Base-by-base conservation (phyloP, 2,329 filamentous ascomycete species). In the Talaromyces atroroseus region DNA sequence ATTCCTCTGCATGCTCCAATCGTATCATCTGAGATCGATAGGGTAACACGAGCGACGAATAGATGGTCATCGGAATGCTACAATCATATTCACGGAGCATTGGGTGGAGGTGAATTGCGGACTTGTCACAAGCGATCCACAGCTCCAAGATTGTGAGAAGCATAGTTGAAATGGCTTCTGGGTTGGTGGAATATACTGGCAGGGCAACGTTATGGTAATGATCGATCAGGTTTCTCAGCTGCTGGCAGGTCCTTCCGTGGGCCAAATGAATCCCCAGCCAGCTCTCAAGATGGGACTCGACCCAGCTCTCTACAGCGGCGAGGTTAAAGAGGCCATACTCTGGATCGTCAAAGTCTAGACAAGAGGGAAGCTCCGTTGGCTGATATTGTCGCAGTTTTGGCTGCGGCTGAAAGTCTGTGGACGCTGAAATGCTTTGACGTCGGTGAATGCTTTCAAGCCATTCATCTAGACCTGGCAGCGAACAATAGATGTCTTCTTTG, bases 41-140 rank as follows among this genome's bases (percentile, higher is more conserved):
- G 14, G 63, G 64, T 6, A 68, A 36, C 24, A 68, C 8, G 12
- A 68, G 58, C 0, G 60, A 59, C 14, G 62, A 40, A 42, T 64
- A 63, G 0, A 61, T 36, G n/a, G 45, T 46, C 1, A 26, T 7
- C 45, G 74, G 72, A 0, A 86, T 65, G 5, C 75, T 75, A 0
- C 78, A 73, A 10, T 74, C 63, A 59, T 82, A 86, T 0, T 81
- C 65, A 0, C 6, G 7, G 0, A 86, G 63, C 7, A 82, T 58
- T 0, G 74, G 68, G 18, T 74, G 69, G 0, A 67, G 53, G 1
- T 56, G 14, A 1, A 73, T 68, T 0, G 77, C 77, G 1, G 71
- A 69, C 50, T 70, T 78, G 59, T 87, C 83, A 34, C 78, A 76
- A 0, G 79, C 80, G 6, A 82, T 64, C 84, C 83, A 87, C 0